These are phyloP conservation scores for Gentiana macrophylla DNA, from an alignment of 257 asterid genomes.

Conservation along the genomic window DNA sequence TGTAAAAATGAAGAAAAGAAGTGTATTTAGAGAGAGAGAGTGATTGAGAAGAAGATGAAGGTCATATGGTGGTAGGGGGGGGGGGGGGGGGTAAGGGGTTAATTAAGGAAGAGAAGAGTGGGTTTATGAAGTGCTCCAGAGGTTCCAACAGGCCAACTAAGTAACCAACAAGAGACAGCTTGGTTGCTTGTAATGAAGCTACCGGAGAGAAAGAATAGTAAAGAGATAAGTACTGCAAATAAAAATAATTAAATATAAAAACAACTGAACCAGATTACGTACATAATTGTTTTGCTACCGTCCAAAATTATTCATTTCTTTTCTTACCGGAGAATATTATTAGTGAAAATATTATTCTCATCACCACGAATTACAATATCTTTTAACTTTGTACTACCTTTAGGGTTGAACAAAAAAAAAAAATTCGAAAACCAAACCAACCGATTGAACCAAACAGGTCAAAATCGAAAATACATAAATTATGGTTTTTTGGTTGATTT, in stretches of 20 bases:
- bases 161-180: conserved; percentile 91
- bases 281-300: no score
- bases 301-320: no score
- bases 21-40: neutral
- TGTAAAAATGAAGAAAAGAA: neutral
- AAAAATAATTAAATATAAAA: conserved; percentile 27
- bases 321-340: no score
- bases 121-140: conserved; percentile 37
- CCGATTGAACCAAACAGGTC: no score
- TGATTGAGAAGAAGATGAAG: neutral
- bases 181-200: conserved; percentile 95
- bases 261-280: no score
- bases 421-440: no score
- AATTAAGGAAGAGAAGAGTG: neutral
- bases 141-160: conserved; percentile 63
- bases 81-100: neutral
- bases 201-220: conserved; percentile 2
- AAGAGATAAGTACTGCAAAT: conserved; percentile 27
- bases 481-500: no score
- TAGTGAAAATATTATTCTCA: no score
- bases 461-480: no score
- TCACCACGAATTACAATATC: no score
- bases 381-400: no score
- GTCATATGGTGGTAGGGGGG: neutral
- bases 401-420: no score